phyloP scores from a whole-genome alignment of 257 asterid genomes.

The Apocynum venetum region DNA sequence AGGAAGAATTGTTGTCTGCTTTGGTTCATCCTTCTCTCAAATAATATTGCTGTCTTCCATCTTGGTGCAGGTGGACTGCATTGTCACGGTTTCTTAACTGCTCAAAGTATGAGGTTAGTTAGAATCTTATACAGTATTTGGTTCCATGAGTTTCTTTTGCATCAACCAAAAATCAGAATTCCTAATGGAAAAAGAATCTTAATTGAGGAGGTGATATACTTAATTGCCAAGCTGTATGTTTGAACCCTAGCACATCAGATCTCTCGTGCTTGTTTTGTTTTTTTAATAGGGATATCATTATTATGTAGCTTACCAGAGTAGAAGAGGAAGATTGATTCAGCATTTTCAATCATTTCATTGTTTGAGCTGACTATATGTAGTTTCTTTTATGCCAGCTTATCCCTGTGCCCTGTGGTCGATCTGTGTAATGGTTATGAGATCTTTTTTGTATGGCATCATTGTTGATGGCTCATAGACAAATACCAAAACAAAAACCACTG shows the following conservation, averaged over 20 bases:
- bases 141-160: neutral
- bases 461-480: neutral
- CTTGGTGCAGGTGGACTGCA: conserved; percentile 70
- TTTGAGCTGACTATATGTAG: neutral
- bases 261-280: neutral
- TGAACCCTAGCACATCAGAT: neutral
- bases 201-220: neutral
- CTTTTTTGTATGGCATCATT: neutral
- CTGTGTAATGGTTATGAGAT: neutral
- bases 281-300: neutral
- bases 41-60: neutral
- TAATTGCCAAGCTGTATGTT: neutral
- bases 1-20: neutral
- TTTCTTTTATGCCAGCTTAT: neutral
- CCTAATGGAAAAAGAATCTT: neutral
- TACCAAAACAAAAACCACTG: neutral
- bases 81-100: conserved; percentile 75
- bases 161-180: neutral
- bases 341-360: neutral
- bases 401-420: neutral
- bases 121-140: neutral
- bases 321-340: neutral
- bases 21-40: conserved; percentile 9
- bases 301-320: neutral
- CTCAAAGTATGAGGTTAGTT: conserved; percentile 84